These are phyloP conservation scores for Ophiocordyceps australis DNA, from an alignment of 2,329 filamentous ascomycete genomes.

Conservation along the genomic window DNA sequence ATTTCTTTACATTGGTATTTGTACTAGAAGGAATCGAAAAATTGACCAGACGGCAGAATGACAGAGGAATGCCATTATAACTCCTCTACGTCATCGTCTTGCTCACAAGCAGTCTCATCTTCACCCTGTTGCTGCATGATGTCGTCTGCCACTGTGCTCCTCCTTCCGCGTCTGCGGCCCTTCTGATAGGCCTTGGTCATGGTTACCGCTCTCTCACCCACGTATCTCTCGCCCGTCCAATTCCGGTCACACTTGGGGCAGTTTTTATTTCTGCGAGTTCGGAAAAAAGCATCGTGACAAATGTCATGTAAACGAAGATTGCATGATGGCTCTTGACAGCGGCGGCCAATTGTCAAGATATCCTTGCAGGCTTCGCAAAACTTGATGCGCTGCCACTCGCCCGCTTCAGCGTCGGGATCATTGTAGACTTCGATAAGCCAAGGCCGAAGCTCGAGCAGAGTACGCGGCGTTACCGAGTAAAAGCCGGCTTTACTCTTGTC, in stretches of 20 bases:
- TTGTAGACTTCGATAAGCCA: conserved; percentile 91
- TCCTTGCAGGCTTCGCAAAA: conserved; percentile 78
- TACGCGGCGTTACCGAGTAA: conserved; percentile 60
- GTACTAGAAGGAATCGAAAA: too few species aligned
- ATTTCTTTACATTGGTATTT: too few species aligned
- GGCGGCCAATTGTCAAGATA: conserved; percentile 69
- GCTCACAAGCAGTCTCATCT: conserved; percentile 3
- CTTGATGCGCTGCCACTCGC: conserved; percentile 62
- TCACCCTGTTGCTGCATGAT: conserved; percentile 9
- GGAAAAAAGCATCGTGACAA: conserved; percentile 58
- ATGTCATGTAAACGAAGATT: conserved; percentile 55
- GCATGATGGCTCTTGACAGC: conserved; percentile 55
- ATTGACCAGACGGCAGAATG: too few species aligned
- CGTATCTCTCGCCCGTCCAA: conserved; percentile 30
- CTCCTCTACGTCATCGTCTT: conserved; percentile 2
- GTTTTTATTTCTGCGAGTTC: conserved; percentile 37
- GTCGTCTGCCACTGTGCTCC: conserved; percentile 15
- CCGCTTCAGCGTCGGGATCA: conserved; percentile 40
- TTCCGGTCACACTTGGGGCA: conserved; percentile 43
- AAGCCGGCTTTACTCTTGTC: conserved; percentile 54
- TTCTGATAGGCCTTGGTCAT: conserved; percentile 29
- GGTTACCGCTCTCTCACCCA: conserved; percentile 39
- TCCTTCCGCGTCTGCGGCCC: conserved; percentile 17
- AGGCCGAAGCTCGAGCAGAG: conserved; percentile 64
- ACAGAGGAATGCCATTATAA: too few species aligned